Base-by-base conservation (phyloP, 371 early-diverging fungal genomes). In the Mucor mucedo region DNA sequence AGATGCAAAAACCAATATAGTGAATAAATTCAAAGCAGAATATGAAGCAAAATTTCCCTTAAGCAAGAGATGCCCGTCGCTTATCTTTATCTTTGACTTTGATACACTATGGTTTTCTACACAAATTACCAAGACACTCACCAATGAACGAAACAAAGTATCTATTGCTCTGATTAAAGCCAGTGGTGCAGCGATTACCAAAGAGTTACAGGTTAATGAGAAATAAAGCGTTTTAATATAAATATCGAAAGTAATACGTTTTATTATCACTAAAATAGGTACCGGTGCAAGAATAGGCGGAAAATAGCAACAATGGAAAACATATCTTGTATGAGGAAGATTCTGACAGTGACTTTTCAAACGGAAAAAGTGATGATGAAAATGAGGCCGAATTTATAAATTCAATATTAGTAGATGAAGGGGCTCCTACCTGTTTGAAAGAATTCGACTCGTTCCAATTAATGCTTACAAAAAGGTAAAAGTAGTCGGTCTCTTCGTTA, bases 101-200 rank as follows among this genome's bases (percentile, higher is more conserved):
- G 32, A 45, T 42, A 45, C 57, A 28, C 45, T 57, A 33, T 57
- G 57, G 57, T 57, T 45, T 30, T 44, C 57, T 44, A 57, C 44
- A 57, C 57, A 56, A 32, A 32, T 56, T 32, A 57, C 44, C 57
- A 57, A 57, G 47, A 44, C 33, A 57, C 57, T 57, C 29, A 45
- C 57, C 44, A 57, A 21, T 45, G 45, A 57, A 44, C 57, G 57
- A 44, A 29, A 57, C 45, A 57, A 57, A 42, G 44, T 57, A 44
- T 57, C 57, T 44, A 29, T 45, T 57, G 47, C 57, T 57, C 45
- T 57, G 44, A 57, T 45, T 44, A 57, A 57, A 57, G 57, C 32
- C 33, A 45, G 47, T 57, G 30, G 33, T 45, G 57, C n/a, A 57
- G 57, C 44, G 45, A 45, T 44, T 44, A 57, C 45, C 33, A 57